phyloP scores from a whole-genome alignment of 2,329 filamentous ascomycete genomes.

The Chaetomium olivaceum region DNA sequence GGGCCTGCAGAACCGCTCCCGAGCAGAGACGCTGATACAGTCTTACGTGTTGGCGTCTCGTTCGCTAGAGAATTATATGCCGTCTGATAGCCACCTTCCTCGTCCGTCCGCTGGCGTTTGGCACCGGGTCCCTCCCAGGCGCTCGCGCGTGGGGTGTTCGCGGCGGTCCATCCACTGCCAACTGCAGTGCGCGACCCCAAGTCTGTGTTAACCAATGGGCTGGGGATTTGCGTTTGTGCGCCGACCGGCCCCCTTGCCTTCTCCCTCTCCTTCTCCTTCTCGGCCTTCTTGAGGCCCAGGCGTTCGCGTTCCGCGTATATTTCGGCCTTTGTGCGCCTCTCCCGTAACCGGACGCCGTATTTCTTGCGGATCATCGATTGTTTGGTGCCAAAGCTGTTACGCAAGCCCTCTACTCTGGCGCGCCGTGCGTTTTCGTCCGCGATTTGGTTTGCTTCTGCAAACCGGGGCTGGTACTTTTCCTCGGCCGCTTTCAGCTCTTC shows the following conservation, averaged over 20 bases:
- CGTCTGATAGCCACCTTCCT: conserved; percentile 25
- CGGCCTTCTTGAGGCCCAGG: conserved; percentile 39
- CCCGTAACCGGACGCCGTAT: conserved; percentile 56
- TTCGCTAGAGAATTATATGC: conserved; percentile 18
- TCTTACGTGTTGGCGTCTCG: conserved; percentile 30
- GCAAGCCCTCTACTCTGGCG: conserved; percentile 44
- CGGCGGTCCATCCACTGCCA: conserved; percentile 28
- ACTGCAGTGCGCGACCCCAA: background rate
- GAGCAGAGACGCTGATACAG: conserved; percentile 30
- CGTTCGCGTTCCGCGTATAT: conserved; percentile 48
- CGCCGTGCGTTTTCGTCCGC: conserved; percentile 38
- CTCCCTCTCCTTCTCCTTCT: conserved; percentile 28
- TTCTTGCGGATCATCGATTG: conserved; percentile 59
- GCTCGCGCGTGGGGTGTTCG: conserved; percentile 27
- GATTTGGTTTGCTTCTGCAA: conserved; percentile 46
- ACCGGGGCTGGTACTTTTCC: conserved; percentile 43
- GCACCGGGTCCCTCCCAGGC: conserved; percentile 30
- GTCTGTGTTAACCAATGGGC: background rate
- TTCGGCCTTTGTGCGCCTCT: conserved; percentile 49
- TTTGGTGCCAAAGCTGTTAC: conserved; percentile 57
- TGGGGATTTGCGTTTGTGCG: conserved; percentile 3
- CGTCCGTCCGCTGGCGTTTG: conserved; percentile 35
- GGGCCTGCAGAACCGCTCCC: conserved; percentile 40
- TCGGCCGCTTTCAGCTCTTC: conserved; percentile 44
- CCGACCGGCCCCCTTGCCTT: conserved; percentile 19